Conservation (phyloP, 2,329 filamentous ascomycete genomes). For the Fusarium proliferatum region DNA sequence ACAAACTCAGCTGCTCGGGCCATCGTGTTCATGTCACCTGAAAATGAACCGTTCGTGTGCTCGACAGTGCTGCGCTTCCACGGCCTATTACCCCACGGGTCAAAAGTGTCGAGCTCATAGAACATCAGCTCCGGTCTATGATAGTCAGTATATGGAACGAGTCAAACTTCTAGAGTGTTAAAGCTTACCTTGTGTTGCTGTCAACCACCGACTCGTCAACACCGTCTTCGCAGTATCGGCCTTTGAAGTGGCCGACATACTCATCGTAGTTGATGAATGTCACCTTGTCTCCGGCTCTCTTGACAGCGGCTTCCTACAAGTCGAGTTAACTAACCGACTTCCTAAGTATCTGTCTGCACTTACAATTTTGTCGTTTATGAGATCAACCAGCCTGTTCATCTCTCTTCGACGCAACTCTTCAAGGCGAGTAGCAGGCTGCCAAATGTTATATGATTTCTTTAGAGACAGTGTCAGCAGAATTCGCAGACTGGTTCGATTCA, state of each 20-base stretch:
- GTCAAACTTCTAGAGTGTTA: rapidly evolving
- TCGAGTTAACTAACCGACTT: rapidly evolving
- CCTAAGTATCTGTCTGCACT: background rate
- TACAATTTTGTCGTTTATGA: slow-evolving; percentile 12
- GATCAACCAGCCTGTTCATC: slow-evolving; percentile 10
- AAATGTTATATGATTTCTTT: slow-evolving; percentile 5
- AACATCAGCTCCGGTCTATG: slow-evolving; percentile 8
- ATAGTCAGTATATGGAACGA: too few relatives aligned
- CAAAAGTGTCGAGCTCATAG: slow-evolving; percentile 6
- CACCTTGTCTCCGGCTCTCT: background rate
- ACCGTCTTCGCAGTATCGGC: slow-evolving; percentile 3
- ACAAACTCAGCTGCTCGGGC: background rate
- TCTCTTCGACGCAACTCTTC: background rate
- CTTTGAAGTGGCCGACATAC: slow-evolving; percentile 7
- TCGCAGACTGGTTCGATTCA: rapidly evolving
- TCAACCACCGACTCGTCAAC: background rate
- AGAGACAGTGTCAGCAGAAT: rapidly evolving
- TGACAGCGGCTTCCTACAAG: background rate
- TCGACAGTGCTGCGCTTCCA: slow-evolving; percentile 10
- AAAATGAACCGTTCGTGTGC: slow-evolving; percentile 2
- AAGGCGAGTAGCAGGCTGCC: background rate
- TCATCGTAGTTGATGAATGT: slow-evolving; percentile 7
- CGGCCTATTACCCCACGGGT: background rate
- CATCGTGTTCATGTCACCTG: background rate
- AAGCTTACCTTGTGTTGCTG: background rate